phyloP scores from a whole-genome alignment of 1,139 yeast species.

The Diutina pseudorugosa region DNA sequence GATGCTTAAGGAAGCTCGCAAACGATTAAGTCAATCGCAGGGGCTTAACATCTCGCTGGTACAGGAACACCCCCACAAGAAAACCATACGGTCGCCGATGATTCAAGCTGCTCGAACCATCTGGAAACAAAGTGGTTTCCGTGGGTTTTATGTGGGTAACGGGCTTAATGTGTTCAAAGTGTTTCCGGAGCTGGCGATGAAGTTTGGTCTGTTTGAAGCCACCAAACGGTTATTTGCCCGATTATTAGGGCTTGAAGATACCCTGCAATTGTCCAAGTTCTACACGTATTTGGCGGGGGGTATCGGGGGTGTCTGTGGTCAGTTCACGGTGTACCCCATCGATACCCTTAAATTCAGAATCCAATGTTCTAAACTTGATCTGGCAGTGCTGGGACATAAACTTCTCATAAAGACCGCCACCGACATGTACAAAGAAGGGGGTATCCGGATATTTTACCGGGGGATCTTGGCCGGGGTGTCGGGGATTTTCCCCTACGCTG shows the following conservation, averaged over 20 bases:
- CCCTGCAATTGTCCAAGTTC: conserved; percentile 56
- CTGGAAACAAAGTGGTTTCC: conserved; percentile 81
- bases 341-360: conserved; percentile 84
- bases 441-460: conserved; percentile 65
- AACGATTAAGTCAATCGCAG: conserved; percentile 15
- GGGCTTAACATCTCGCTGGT: conserved; percentile 8
- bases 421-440: conserved; percentile 73
- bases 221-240: conserved; percentile 67
- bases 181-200: conserved; percentile 95
- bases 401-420: conserved; percentile 56
- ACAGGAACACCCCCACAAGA: conserved; percentile 14
- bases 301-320: conserved; percentile 88
- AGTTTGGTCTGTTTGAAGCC: conserved; percentile 90
- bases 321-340: conserved; percentile 88
- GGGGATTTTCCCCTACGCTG: conserved; percentile 96
- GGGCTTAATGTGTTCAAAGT: conserved; percentile 90
- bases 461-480: conserved; percentile 81
- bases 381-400: conserved; percentile 45
- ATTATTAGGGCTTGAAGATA: conserved; percentile 67
- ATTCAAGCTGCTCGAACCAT: conserved; percentile 71
- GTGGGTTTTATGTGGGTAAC: conserved; percentile 87
- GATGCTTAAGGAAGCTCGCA: conserved; percentile 21
- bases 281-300: conserved; percentile 93
- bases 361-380: conserved; percentile 65
- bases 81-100: conserved; percentile 51